phyloP scores from a whole-genome alignment of 257 asterid genomes.

The Solanum dulcamara region DNA sequence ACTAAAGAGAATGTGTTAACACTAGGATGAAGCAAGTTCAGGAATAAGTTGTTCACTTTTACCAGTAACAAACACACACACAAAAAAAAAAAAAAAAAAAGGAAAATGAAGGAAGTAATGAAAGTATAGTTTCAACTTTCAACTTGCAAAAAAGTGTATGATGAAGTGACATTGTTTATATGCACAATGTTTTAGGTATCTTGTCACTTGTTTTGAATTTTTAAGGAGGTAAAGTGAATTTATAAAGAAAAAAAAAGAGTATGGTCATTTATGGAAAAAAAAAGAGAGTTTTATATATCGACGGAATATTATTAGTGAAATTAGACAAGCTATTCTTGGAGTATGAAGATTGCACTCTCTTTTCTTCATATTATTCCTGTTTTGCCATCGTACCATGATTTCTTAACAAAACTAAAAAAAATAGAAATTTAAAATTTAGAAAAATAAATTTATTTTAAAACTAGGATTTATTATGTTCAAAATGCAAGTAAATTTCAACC shows the following conservation, averaged over 20 bases:
- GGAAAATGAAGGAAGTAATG: not conserved
- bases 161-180: not conserved
- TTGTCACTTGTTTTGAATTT: not conserved
- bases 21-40: not conserved
- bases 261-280: not conserved
- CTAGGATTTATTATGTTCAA: not conserved
- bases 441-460: not conserved
- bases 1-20: not conserved
- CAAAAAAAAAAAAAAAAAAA: not conserved
- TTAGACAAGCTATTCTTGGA: not conserved
- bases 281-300: not conserved
- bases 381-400: not conserved
- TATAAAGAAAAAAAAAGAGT: not conserved
- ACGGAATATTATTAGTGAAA: not conserved
- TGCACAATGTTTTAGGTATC: not conserved
- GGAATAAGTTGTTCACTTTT: not conserved
- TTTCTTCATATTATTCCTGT: not conserved
- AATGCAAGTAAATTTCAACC: not conserved
- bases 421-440: not conserved
- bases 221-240: not conserved
- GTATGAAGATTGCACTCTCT: not conserved
- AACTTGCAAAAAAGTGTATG: not conserved
- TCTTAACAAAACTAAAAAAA: not conserved
- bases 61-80: not conserved
- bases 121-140: not conserved